phyloP scores from a whole-genome alignment of 331 rosid species.

The Spiraea crenata region DNA sequence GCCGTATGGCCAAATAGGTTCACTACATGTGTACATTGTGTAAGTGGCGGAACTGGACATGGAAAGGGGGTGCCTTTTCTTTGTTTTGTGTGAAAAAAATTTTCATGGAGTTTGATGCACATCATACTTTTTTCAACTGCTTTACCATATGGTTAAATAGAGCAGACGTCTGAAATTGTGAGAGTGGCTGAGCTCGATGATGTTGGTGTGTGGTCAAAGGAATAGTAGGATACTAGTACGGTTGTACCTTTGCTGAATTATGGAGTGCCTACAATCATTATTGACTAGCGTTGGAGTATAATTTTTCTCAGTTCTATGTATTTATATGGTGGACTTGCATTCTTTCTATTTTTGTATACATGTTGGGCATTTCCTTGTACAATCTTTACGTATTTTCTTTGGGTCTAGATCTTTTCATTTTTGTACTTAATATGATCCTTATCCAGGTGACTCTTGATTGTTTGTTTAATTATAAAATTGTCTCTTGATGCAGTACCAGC shows the following conservation, averaged over 20 bases:
- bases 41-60: neutral
- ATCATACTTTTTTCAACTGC: neutral
- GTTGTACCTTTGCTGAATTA: neutral
- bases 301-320: neutral
- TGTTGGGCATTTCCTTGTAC: neutral
- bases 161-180: neutral
- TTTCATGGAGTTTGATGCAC: constrained; percentile 28
- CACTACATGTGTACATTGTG: neutral
- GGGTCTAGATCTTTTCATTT: too few relatives aligned
- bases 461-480: neutral
- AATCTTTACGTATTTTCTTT: neutral
- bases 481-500: constrained; percentile 8
- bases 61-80: neutral
- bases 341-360: neutral
- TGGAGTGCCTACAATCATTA: neutral
- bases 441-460: too few relatives aligned
- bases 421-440: too few relatives aligned
- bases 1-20: neutral
- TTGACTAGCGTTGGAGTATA: neutral
- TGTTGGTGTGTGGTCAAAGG: neutral
- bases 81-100: neutral
- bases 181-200: neutral
- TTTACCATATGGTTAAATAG: neutral
- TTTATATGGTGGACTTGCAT: neutral
- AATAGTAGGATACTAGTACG: too few relatives aligned